Conservation (phyloP, 176 grass and related monocot genomes). For the Bonia amplexicaulis region DNA sequence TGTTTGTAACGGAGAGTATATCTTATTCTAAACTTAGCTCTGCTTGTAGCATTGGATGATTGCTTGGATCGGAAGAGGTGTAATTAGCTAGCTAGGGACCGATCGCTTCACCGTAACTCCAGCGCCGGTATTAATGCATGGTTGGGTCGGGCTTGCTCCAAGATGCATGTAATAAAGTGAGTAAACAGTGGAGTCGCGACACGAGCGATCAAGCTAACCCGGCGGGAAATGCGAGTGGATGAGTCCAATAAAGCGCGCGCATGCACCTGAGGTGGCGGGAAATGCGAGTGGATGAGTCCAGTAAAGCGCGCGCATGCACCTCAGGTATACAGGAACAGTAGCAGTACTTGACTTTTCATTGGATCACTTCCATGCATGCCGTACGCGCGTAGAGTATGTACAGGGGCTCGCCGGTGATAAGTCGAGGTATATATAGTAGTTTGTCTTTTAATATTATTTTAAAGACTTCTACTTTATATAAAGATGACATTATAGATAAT, state of each 20-base stretch:
- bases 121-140: background rate
- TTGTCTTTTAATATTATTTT: background rate
- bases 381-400: too few relatives aligned
- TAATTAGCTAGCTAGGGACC: background rate
- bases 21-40: background rate
- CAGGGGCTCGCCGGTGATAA: too few relatives aligned
- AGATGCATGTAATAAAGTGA: too few relatives aligned
- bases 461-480: too few relatives aligned
- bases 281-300: background rate
- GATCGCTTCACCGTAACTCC: constrained; percentile 23
- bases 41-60: background rate
- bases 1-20: background rate
- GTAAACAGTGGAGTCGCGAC: background rate
- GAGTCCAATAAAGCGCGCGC: background rate
- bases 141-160: background rate
- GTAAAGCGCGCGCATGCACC: background rate
- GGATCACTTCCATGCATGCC: too few relatives aligned
- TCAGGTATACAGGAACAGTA: background rate
- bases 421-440: too few relatives aligned
- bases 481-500: too few relatives aligned
- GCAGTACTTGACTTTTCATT: background rate
- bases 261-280: constrained; percentile 9
- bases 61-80: background rate
- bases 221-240: constrained; percentile 19
- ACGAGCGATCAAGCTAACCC: background rate